Conservation (phyloP, 768 basidiomycete species). For the Tephrocybe rancida region DNA sequence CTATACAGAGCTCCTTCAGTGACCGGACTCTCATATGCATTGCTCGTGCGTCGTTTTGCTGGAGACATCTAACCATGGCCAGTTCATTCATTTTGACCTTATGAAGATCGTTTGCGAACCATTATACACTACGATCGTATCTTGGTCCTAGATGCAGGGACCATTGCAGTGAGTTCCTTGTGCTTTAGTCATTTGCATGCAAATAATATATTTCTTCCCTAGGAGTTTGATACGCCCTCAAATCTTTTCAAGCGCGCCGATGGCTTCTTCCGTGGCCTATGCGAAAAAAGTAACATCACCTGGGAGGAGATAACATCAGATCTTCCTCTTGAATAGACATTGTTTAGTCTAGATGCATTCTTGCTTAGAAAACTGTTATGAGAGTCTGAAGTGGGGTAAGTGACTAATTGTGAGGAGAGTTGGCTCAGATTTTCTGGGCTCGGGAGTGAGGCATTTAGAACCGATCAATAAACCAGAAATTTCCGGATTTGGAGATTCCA, state of each 20-base stretch:
- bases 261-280: constrained; percentile 66
- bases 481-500: too few species aligned
- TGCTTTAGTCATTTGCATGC: background rate
- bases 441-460: too few species aligned
- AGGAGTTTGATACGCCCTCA: constrained; percentile 63
- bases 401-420: too few species aligned
- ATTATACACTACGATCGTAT: constrained; percentile 77
- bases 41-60: constrained; percentile 59
- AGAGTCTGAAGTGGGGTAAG: too few species aligned
- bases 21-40: constrained; percentile 79
- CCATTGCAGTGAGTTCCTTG: constrained; percentile 44
- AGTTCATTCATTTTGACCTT: background rate
- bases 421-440: too few species aligned
- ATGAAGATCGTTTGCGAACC: constrained; percentile 70
- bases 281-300: constrained; percentile 54
- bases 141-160: constrained; percentile 67
- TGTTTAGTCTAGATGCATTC: too few species aligned
- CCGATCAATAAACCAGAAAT: too few species aligned
- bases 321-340: background rate
- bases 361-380: too few species aligned
- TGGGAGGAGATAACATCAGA: constrained; percentile 40
- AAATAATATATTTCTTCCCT: background rate
- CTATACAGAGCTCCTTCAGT: constrained; percentile 73
- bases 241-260: constrained; percentile 46
- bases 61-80: background rate